Conservation (phyloP, 2,329 filamentous ascomycete genomes). For the Orbilia blumenaviensis region DNA sequence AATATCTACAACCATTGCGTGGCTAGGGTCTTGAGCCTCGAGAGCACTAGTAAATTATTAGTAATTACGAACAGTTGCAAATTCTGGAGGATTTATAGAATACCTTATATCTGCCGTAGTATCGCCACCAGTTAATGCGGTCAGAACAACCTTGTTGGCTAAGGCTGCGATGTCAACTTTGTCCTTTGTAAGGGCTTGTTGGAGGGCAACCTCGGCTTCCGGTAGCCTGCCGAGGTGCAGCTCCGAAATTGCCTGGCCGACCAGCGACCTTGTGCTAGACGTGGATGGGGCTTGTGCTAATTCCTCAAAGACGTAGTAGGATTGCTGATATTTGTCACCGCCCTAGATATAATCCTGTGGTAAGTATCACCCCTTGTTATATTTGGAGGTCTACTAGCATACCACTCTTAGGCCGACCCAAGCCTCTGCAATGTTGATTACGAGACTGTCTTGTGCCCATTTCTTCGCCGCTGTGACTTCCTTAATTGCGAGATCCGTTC, state of each 20-base stretch:
- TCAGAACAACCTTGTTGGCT: conserved; percentile 83
- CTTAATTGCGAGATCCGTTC: conserved; percentile 87
- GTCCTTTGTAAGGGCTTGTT: conserved; percentile 80
- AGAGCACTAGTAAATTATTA: conserved; percentile 63
- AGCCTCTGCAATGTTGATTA: conserved; percentile 93
- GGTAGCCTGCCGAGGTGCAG: conserved; percentile 87
- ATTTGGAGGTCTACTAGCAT: conserved; percentile 58
- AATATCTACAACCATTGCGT: conserved; percentile 77
- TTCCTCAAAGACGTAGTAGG: conserved; percentile 98
- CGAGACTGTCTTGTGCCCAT: conserved; percentile 93
- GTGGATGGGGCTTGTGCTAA: conserved; percentile 86
- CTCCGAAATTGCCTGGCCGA: conserved; percentile 90
- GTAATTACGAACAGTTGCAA: background rate
- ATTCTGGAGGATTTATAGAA: conserved; percentile 58
- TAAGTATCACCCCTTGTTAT: conserved; percentile 57
- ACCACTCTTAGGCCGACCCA: conserved; percentile 92
- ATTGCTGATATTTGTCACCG: conserved; percentile 93
- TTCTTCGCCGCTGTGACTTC: conserved; percentile 85
- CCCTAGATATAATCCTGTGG: conserved; percentile 67
- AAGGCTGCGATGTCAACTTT: conserved; percentile 76
- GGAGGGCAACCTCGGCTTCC: conserved; percentile 86
- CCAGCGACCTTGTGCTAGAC: conserved; percentile 76
- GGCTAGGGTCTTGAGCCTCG: conserved; percentile 70
- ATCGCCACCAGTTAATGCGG: conserved; percentile 78
- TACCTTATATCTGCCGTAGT: conserved; percentile 71